Evolutionary conservation across 2,329 filamentous ascomycete genomes (phyloP).

Genomic region (Epichloe hybrida): DNA sequence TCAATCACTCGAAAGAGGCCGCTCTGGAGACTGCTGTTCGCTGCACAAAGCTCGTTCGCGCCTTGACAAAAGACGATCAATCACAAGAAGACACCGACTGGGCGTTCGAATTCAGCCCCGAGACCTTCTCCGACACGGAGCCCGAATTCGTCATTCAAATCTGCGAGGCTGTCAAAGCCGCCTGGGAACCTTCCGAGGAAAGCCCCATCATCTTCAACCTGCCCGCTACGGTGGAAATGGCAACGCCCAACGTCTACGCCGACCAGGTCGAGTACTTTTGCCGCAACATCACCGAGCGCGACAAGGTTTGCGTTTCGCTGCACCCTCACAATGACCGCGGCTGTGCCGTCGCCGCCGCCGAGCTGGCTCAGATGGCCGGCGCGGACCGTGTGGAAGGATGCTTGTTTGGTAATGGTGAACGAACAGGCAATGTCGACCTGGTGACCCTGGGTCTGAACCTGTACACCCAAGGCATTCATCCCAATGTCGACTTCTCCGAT

Average conservation of each 20-base stretch:
- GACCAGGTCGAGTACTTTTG: conserved; percentile 97
- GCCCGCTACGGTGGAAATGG: conserved; percentile 88
- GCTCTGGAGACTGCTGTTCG: conserved; percentile 68
- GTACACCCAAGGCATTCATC: conserved; percentile 83
- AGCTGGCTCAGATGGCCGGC: conserved; percentile 91
- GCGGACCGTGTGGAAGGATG: conserved; percentile 91
- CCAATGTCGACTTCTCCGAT: conserved; percentile 82
- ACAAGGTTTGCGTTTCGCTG: conserved; percentile 78
- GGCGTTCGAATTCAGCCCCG: conserved; percentile 73
- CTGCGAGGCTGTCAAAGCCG: conserved; percentile 86
- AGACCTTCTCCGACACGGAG: conserved; percentile 81
- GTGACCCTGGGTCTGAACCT: conserved; percentile 87
- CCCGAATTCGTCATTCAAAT: conserved; percentile 72
- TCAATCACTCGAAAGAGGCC: conserved; percentile 74
- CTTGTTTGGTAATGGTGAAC: conserved; percentile 76
- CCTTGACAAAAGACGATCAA: conserved; percentile 72
- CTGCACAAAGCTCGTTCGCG: conserved; percentile 76
- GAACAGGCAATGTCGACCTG: conserved; percentile 90
- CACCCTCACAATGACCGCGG: conserved; percentile 94
- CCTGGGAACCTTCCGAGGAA: conserved; percentile 71
- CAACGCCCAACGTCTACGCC: conserved; percentile 89
- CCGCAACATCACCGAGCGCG: conserved; percentile 65
- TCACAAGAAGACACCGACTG: conserved; percentile 46
- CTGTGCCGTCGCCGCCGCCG: conserved; percentile 51
- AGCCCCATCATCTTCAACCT: conserved; percentile 92